Evolutionary conservation across 257 asterid species (phyloP), one percentile per base, ranked within the genome.

Genomic region (Rubia yunnanensis): DNA sequence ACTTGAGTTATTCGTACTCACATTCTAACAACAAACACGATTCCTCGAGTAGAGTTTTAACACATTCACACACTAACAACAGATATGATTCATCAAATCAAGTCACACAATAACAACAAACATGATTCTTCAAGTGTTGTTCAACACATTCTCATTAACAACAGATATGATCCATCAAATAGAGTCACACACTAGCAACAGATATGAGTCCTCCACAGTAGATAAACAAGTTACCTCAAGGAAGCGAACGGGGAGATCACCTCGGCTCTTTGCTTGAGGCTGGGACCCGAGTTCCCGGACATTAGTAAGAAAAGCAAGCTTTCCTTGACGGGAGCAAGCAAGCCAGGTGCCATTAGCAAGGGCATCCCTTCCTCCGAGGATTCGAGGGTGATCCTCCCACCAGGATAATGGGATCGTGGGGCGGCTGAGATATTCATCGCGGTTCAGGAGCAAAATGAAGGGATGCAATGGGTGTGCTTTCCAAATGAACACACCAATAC

Each of bases 271-370:
- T 66, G 74, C 6, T 34, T 50, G 3, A 7, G 22, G 46, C 6
- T 60, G 36, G 2, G 11, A 23, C 10, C 15, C n/a, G 53, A 71
- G 52, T 72, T 92, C 95, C 75, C 98, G 80, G 11, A 92, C 95
- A 60, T 92, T 92, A 22, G 96, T 89, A 68, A 92, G 78, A 70
- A 89, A 89, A 15, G 95, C 88, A 11, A 89, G 28, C 80, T 77
- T 87, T 11, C 96, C 96, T 10, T 66, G 48, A 49, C 66, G 74
- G 22, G 81, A 30, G 70, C 79, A 79, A 72, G 83, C 95, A 73
- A 89, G 34, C 96, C 98, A 92, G 59, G 95, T 92, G 41, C 96
- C 96, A 7, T 95, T 96, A 60, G 86, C 94, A 48, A 65, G 74
- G 53, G 27, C 84, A 62, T 89, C 98, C 74, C 91, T 84, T 28